phyloP scores from a whole-genome alignment of 179 eudicot species.

The Gypsophila paniculata region DNA sequence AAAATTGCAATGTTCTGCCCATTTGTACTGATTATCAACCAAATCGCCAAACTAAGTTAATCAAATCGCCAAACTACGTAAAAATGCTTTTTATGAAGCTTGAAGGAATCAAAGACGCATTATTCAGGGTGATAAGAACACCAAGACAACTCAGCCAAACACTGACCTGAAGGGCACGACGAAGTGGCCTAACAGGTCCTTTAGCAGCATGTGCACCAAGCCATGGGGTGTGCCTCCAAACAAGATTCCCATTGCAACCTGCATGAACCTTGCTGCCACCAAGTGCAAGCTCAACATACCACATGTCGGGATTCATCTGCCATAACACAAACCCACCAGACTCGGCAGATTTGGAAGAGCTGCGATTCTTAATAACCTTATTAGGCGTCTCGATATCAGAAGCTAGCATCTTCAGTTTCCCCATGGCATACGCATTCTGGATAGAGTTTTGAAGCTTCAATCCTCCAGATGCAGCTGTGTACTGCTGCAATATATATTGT shows the following conservation, averaged over 20 bases:
- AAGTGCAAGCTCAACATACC: constrained; percentile 97
- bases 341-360: constrained; percentile 69
- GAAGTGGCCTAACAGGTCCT: constrained; percentile 90
- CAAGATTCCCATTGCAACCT: constrained; percentile 90
- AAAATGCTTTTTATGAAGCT: neutral
- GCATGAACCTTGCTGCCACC: constrained; percentile 97
- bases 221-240: constrained; percentile 99
- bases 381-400: constrained; percentile 83
- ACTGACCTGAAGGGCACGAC: constrained; percentile 93
- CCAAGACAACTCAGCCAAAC: neutral
- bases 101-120: neutral
- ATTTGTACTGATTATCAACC: no score
- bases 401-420: constrained; percentile 86
- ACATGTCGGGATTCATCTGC: constrained; percentile 99
- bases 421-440: constrained; percentile 85
- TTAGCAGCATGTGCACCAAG: constrained; percentile 95
- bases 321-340: constrained; percentile 92
- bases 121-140: neutral
- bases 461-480: constrained; percentile 90
- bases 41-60: no score
- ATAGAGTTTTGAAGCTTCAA: constrained; percentile 63
- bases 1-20: no score
- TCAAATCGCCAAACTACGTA: no score
- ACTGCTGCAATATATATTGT: constrained; percentile 92
- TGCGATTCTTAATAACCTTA: constrained; percentile 63